Evolutionary conservation across 805 yeast genomes (phyloP).

Genomic region (Candida corydali): DNA sequence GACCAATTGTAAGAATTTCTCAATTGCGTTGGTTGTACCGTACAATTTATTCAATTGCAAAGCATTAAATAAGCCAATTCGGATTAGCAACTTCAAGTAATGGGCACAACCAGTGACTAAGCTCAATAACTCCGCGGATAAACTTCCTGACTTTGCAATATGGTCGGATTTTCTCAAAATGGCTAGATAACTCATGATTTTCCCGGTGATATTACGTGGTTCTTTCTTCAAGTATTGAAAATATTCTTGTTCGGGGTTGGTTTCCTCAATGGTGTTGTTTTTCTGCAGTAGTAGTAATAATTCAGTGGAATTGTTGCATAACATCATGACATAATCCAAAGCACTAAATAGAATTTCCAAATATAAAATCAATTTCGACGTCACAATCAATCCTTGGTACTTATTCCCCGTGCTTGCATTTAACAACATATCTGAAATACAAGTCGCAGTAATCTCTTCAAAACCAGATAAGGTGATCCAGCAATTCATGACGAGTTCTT

Average conservation of each 20-base stretch:
- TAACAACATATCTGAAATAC: slow-evolving; percentile 88
- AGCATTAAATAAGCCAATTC: slow-evolving; percentile 76
- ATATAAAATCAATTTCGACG: slow-evolving; percentile 69
- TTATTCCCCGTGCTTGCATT: slow-evolving; percentile 74
- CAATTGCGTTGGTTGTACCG: slow-evolving; percentile 58
- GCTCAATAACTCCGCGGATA: slow-evolving; percentile 66
- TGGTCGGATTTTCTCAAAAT: slow-evolving; percentile 61
- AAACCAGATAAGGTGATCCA: slow-evolving; percentile 87
- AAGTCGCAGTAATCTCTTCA: slow-evolving; percentile 86
- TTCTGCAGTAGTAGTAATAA: slow-evolving; percentile 1
- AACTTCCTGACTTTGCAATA: slow-evolving; percentile 34
- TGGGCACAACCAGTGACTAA: slow-evolving; percentile 91
- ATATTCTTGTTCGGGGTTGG: slow-evolving; percentile 13
- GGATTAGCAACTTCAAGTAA: slow-evolving; percentile 76
- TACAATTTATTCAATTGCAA: slow-evolving; percentile 59
- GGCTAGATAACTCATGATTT: slow-evolving; percentile 84
- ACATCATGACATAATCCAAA: slow-evolving; percentile 47
- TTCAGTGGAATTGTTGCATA: slow-evolving; percentile 14
- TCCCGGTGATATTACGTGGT: slow-evolving; percentile 85
- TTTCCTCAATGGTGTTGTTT: slow-evolving; percentile 5
- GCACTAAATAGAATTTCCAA: slow-evolving; percentile 76
- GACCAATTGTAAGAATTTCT: slow-evolving; percentile 47
- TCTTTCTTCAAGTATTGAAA: slow-evolving; percentile 47
- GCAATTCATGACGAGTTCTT: slow-evolving; percentile 53
- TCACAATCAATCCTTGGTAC: slow-evolving; percentile 58